Conservation (phyloP, 345 rosid genomes). For the Populus tremula region DNA sequence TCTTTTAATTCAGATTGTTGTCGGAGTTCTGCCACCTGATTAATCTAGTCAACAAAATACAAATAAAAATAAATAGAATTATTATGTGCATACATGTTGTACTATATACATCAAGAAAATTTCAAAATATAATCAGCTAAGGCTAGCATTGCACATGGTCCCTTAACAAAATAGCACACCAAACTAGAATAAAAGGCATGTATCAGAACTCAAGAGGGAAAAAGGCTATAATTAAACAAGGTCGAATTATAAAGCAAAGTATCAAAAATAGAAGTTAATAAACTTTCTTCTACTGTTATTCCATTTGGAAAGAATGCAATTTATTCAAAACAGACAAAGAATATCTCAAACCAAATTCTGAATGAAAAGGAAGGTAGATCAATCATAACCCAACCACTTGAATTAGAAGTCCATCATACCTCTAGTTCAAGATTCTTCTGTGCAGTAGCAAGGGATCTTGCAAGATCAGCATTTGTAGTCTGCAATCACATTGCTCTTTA, state of each 20-base stretch:
- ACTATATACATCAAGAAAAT: not conserved
- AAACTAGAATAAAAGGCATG: not conserved
- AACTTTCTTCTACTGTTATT: not conserved
- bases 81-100: not conserved
- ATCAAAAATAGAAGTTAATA: not conserved
- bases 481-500: constrained; percentile 44
- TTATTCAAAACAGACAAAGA: not conserved
- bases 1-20: constrained; percentile 72
- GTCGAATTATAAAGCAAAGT: not conserved
- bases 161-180: not conserved
- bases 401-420: constrained; percentile 50
- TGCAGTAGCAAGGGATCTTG: constrained; percentile 69
- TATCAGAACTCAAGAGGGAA: not conserved
- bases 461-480: constrained; percentile 87
- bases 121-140: not conserved
- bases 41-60: constrained; percentile 51
- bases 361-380: constrained; percentile 2
- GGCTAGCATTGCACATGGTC: not conserved
- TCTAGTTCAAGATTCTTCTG: constrained; percentile 84
- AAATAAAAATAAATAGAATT: constrained; percentile 1
- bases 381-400: constrained; percentile 5
- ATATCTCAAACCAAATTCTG: constrained; percentile 1
- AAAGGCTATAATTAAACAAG: not conserved
- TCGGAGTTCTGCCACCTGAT: constrained; percentile 60
- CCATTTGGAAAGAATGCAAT: not conserved